Conservation (phyloP, 2,329 filamentous ascomycete genomes). For the Neoscytalidium dimidiatum region DNA sequence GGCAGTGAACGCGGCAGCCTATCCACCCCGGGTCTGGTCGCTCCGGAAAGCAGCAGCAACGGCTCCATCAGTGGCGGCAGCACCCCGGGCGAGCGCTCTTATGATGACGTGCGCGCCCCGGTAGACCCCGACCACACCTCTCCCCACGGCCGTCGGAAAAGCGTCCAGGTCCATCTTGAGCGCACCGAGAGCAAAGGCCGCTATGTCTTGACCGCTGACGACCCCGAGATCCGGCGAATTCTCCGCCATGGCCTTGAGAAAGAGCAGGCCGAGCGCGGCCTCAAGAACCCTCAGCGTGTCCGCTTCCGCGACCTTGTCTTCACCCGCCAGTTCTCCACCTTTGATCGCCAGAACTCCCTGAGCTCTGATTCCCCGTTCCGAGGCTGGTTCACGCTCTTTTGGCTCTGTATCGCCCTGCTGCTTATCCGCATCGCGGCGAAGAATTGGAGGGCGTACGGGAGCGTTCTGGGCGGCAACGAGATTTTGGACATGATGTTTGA, state of each 20-base stretch:
- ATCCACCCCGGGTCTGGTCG: slow-evolving; percentile 26
- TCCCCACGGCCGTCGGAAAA: slow-evolving; percentile 33
- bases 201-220: slow-evolving; percentile 53
- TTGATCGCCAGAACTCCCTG: slow-evolving; percentile 69
- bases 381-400: slow-evolving; percentile 79
- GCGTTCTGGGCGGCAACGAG: slow-evolving; percentile 68
- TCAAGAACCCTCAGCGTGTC: not conserved
- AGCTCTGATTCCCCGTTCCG: slow-evolving; percentile 70
- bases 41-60: slow-evolving; percentile 21
- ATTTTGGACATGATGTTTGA: slow-evolving; percentile 70
- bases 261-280: slow-evolving; percentile 39
- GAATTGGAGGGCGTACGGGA: slow-evolving; percentile 71
- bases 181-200: slow-evolving; percentile 48
- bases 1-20: slow-evolving; percentile 34
- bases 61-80: slow-evolving; percentile 20
- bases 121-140: not conserved
- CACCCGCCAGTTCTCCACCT: slow-evolving; percentile 71
- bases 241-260: slow-evolving; percentile 46
- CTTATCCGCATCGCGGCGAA: slow-evolving; percentile 66
- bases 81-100: not conserved
- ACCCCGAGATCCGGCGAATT: slow-evolving; percentile 51
- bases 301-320: slow-evolving; percentile 64
- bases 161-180: slow-evolving; percentile 50
- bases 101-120: slow-evolving; percentile 17
- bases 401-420: slow-evolving; percentile 68